Evolutionary conservation across 2,329 filamentous ascomycete species (phyloP), one percentile per base, ranked within the genome.

Genomic region (Nigrograna mackinnonii): DNA sequence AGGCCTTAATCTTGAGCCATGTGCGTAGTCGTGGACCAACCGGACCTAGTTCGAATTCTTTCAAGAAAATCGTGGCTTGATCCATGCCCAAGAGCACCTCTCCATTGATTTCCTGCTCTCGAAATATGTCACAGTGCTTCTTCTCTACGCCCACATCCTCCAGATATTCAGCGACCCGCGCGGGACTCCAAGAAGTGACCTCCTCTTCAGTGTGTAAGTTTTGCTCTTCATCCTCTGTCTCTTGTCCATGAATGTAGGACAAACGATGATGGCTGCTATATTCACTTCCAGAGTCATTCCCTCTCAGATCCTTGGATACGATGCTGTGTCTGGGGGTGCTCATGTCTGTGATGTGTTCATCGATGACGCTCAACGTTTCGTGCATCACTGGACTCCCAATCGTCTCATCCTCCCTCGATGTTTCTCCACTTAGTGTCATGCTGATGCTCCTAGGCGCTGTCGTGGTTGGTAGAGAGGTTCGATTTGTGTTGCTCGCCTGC

Each of bases 11-110:
- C 70, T 94, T 96, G 69, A 96, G 90, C 92, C 92, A 97, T 2
- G 91, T 96, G 68, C 95, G 95, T 48, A 97, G 72, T 47, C 92
- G 82, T 43, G 89, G 82, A 6, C 92, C 92, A 55, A 97, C 91
- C 3, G 91, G 89, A 14, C 92, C 92, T 53, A 97, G 78, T 55
- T 96, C 89, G 57, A 96, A 95, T 35, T 94, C 91, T 64, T 96
- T 96, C 74, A 97, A 86, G 66, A 96, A 95, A 13, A 97, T 78
- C 28, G 94, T 95, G 43, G 89, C 89, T 71, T 96, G 92, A 58
- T 96, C 91, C 89, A 97, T 95, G 39, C 89, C 89, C 39, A 99
- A 73, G 28, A 99, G 73, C 4, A 97, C 92, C 58, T 97, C 91
- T 36, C 94, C 94, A 2, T 88, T 86, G 44, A 99, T 97, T 67